phyloP scores from a whole-genome alignment of 257 asterid genomes.

The Marsdenia floribunda region DNA sequence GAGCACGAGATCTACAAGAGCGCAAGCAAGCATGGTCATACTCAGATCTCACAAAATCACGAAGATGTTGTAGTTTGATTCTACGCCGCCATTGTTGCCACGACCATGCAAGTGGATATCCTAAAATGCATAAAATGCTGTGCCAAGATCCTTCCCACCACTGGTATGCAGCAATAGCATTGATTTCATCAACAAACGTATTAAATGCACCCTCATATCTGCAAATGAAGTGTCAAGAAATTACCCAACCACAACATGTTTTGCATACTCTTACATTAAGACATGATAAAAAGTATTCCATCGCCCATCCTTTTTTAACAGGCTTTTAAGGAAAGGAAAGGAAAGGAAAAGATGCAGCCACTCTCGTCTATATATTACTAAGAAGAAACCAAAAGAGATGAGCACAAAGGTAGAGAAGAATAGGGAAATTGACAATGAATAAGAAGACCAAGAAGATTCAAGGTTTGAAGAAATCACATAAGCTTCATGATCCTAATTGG shows the following conservation, averaged over 20 bases:
- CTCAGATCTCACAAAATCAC: slow-evolving; percentile 96
- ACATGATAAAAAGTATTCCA: not conserved
- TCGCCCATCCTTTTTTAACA: no score
- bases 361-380: not conserved
- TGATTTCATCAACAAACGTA: slow-evolving; percentile 84
- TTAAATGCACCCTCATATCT: slow-evolving; percentile 93
- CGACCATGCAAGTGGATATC: slow-evolving; percentile 96
- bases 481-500: not conserved
- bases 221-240: slow-evolving; percentile 28
- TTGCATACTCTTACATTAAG: not conserved
- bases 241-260: not conserved
- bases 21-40: slow-evolving; percentile 98
- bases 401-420: not conserved
- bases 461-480: not conserved
- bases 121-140: slow-evolving; percentile 74
- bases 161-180: slow-evolving; percentile 85
- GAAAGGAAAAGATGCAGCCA: not conserved
- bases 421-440: not conserved
- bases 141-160: slow-evolving; percentile 99
- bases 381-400: not conserved
- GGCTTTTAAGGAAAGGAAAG: no score
- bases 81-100: slow-evolving; percentile 99
- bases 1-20: slow-evolving; percentile 98
- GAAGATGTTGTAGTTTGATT: slow-evolving; percentile 76
- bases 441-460: not conserved